Base-by-base conservation (phyloP, 495 filamentous ascomycete species). In the Aspergillus baeticus region DNA sequence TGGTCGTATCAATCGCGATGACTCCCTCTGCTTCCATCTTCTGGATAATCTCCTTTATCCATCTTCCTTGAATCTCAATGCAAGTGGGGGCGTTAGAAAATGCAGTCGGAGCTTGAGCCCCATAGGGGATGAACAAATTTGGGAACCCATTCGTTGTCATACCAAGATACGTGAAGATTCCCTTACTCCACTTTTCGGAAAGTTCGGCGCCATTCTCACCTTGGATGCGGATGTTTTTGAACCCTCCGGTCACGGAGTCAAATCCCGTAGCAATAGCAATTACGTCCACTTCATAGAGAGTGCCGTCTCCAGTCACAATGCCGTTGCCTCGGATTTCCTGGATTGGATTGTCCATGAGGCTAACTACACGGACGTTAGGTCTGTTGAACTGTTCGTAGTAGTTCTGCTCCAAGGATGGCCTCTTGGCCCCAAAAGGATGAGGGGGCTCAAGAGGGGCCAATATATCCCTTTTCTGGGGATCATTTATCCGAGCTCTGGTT, bases 311-410 rank as follows among this genome's bases (percentile, higher is more conserved):
- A 0, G 70, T 72, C 34, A 69, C 57, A 42, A 84, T 71, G 1
- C 81, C 80, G 0, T 68, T 67, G 10, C 37, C 43, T 2, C 55
- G 64, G 17, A 86, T 64, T 21, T 70, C 71, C 4, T 58, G 59
- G 38, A 86, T 78, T 0, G 76, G 72, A 48, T 77, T 77, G 0
- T 64, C 37, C 2, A 73, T 70, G 49, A 80, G 70, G 59, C 79
- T 63, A 21, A 85, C 67, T 5, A 86, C 43, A 26, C 81, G 70
- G 20, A 85, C 81, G 57, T 80, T 80, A 0, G 72, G 65, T 35
- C 66, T 58, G 52, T 85, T 78, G 63, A 86, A 76, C 31, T 71
- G 67, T 58, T 85, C 82, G 56, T 78, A 85, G 64, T 80, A 86
- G 43, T 79, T 68, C 20, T 70, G 57, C 53, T 85, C 81, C 3